Conservation (phyloP, 225 moss, liverwort and hornwort genomes). For the Physcomitrellopsis africana region DNA sequence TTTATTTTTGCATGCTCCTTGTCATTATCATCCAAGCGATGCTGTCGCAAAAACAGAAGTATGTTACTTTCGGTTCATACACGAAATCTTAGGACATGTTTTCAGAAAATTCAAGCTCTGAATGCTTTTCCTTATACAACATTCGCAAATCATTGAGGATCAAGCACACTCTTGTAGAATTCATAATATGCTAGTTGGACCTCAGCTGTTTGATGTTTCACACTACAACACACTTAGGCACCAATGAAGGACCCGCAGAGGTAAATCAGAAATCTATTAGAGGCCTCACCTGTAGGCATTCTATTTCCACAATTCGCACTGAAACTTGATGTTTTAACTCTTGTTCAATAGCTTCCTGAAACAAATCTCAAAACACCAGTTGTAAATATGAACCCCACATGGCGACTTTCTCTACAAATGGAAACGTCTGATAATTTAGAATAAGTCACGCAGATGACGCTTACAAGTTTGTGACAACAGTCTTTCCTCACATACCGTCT, state of each 20-base stretch:
- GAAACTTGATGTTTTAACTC: conserved; percentile 45
- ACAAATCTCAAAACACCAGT: neutral
- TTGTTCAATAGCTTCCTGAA: conserved; percentile 47
- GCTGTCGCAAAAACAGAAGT: conserved; percentile 24
- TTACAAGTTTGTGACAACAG: neutral
- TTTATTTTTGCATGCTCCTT: conserved; percentile 42
- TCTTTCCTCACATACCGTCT: neutral
- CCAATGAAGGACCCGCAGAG: too few species aligned
- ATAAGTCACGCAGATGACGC: neutral
- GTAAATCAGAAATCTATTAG: too few species aligned
- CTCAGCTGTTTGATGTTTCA: neutral
- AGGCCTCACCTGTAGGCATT: conserved; percentile 47
- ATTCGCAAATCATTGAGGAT: conserved; percentile 1
- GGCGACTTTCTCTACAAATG: neutral
- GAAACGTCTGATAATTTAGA: conserved; percentile 1
- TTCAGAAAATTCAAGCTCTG: conserved; percentile 1
- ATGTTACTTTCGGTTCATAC: neutral
- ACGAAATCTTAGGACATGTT: neutral
- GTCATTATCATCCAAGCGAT: conserved; percentile 50
- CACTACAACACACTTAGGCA: too few species aligned
- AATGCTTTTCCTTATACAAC: neutral
- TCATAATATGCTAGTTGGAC: neutral
- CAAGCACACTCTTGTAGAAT: conserved; percentile 6
- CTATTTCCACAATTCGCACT: conserved; percentile 45
- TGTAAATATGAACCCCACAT: conserved; percentile 19